phyloP scores from a whole-genome alignment of 1,284 basidiomycete species.

The Cryptococcus maquisensis region DNA sequence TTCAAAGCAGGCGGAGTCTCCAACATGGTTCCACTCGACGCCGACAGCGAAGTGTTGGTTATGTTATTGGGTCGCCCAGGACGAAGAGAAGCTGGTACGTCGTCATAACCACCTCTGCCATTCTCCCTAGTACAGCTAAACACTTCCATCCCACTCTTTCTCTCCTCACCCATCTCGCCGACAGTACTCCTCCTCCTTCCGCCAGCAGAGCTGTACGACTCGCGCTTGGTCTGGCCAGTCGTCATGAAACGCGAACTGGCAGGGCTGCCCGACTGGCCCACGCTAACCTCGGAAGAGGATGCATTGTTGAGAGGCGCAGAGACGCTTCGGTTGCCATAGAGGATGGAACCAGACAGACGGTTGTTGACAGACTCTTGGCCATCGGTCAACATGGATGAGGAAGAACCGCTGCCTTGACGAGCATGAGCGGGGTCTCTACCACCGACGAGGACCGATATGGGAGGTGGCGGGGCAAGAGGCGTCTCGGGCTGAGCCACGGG shows the following conservation, averaged over 20 bases:
- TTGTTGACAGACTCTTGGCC: constrained; percentile 9
- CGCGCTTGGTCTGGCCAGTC: constrained; percentile 11
- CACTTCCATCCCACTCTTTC: constrained; percentile 29
- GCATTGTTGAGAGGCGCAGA: constrained; percentile 36
- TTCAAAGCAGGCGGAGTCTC: constrained; percentile 22
- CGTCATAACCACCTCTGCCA: constrained; percentile 5
- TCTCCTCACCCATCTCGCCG: constrained; percentile 18
- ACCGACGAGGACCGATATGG: constrained; percentile 73
- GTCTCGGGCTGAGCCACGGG: constrained; percentile 37
- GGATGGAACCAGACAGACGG: constrained; percentile 8
- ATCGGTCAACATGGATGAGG: constrained; percentile 31
- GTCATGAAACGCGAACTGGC: constrained; percentile 39
- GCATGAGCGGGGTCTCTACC: constrained; percentile 25
- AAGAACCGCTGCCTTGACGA: constrained; percentile 35
- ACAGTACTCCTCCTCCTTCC: constrained; percentile 8
- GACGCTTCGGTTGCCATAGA: constrained; percentile 32
- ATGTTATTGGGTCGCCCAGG: constrained; percentile 21
- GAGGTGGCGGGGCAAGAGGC: constrained; percentile 76
- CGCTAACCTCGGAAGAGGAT: constrained; percentile 31
- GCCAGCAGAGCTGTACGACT: constrained; percentile 22
- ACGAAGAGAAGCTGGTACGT: constrained; percentile 8
- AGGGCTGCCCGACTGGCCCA: constrained; percentile 36
- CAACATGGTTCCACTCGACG: constrained; percentile 26
- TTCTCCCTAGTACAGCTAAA: constrained; percentile 11
- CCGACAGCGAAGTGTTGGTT: constrained; percentile 27